A percentile compares a stretch with the other conserved stretches of the same genome.
These are phyloP conservation scores for Blastocystis sp. DNA, from an alignment of 352 stramenopile genomes.

Conservation along the genomic window DNA sequence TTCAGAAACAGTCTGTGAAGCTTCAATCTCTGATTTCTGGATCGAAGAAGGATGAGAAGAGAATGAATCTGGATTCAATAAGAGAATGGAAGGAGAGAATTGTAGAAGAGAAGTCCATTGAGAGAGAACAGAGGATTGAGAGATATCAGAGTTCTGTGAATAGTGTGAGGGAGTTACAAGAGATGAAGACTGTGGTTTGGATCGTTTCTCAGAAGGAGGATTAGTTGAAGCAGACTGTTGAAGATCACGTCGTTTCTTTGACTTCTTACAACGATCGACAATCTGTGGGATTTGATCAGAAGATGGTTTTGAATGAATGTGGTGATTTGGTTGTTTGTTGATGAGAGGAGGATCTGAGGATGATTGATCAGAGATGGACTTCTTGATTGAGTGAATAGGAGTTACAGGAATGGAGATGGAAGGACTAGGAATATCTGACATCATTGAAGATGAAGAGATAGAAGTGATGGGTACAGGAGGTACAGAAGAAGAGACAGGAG, in stretches of 20 bases:
- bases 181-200: not conserved
- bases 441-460: not conserved
- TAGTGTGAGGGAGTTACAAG: not conserved
- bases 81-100: not conserved
- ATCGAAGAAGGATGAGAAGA: not conserved
- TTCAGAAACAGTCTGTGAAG: constrained; percentile 64
- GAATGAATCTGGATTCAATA: not conserved
- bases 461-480: not conserved
- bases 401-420: too few species aligned
- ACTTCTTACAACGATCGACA: constrained; percentile 15
- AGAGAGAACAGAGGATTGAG: not conserved
- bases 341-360: not conserved
- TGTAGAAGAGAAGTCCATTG: not conserved
- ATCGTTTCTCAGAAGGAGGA: not conserved
- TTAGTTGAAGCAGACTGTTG: not conserved
- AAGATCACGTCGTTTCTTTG: constrained; percentile 31
- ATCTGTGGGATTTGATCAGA: not conserved
- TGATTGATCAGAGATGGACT: too few species aligned
- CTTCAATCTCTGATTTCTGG: not conserved
- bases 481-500: not conserved
- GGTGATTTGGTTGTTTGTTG: not conserved
- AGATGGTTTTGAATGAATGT: not conserved
- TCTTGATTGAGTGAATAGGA: too few species aligned
- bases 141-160: constrained; percentile 34
- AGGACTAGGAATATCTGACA: too few species aligned